Evolutionary conservation across 73 alveolate species (phyloP), one percentile per base, ranked within the genome.

Genomic region (Strombidium stylifer): DNA sequence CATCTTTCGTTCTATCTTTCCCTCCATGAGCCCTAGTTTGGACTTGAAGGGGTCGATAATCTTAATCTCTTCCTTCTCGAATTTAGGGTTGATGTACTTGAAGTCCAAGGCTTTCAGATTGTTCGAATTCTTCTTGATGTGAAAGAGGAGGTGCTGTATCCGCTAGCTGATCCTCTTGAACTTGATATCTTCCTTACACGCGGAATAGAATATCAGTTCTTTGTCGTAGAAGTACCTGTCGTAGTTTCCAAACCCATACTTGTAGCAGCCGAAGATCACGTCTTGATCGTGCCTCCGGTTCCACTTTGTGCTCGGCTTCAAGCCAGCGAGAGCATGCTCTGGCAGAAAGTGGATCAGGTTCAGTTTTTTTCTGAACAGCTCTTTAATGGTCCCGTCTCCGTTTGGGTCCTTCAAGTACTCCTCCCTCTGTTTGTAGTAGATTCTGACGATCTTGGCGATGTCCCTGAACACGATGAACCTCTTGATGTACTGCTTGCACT

Each of bases 231-330:
- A 20, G 25, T 15, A 15, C 14, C 20, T 2, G 39, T 49, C 40
- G 20, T 49, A 49, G 14, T 16, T 49, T 2, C 62, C 32, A 49
- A 49, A 49, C 20, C 62, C 62, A 49, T 49, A 37, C 2, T 49
- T 37, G 62, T 20, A 49, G 6, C 20, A 15, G 18, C 62, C 62
- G 4, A 49, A 16, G 32, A 49, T 49, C 31, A 49, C 11, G 12
- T 49, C 62, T 11, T 15, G 40, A 49, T 49, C 62, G 20, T 16
- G 37, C 39, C 20, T 49, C 20, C 62, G 11, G 5, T 31, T 49
- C 62, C 62, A 49, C 5, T 15, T 37, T 16, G 31, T 49, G 18
- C 40, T 37, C 20, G 62, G 40, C 39, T 49, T 49, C 15, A 31
- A 31, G 11, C 20, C 20, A 15, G 2, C 39, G 11, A 49, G 39